These are phyloP conservation scores for Hanseniaspora valbyensis DNA, from an alignment of 805 yeast genomes.

Conservation along the genomic window DNA sequence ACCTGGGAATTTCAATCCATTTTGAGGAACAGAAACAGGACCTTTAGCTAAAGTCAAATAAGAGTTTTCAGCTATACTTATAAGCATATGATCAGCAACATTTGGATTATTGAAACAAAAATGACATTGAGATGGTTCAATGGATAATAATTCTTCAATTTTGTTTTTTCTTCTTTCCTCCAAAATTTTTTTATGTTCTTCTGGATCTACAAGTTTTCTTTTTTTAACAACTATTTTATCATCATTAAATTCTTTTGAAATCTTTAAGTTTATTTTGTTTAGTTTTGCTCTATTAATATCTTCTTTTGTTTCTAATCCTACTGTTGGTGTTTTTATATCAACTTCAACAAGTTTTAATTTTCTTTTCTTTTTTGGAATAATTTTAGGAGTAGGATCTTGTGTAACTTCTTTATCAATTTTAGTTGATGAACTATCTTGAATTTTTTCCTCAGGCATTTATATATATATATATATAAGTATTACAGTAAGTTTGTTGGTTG, in stretches of 20 bases:
- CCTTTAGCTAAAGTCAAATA: conserved; percentile 80
- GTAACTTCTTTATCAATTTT: background rate
- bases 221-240: background rate
- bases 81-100: conserved; percentile 66
- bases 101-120: conserved; percentile 75
- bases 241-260: conserved; percentile 15
- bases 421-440: background rate
- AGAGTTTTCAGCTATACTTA: conserved; percentile 55
- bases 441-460: background rate
- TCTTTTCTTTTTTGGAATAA: conserved; percentile 7
- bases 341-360: conserved; percentile 12
- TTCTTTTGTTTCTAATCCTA: conserved; percentile 4
- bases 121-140: conserved; percentile 58
- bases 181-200: background rate
- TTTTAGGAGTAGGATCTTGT: background rate
- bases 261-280: conserved; percentile 16
- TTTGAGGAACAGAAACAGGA: conserved; percentile 51
- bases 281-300: background rate
- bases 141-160: conserved; percentile 30
- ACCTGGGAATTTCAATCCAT: conserved; percentile 51
- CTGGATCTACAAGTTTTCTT: background rate
- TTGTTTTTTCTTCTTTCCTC: conserved; percentile 16
- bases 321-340: conserved; percentile 4
- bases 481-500: too few relatives aligned
- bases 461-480: too few relatives aligned